Percentiles rank a stretch among this genome's conserved stretches.
phyloP scores from a whole-genome alignment of 2,329 filamentous ascomycete species.

The Colletotrichum coccodes region DNA sequence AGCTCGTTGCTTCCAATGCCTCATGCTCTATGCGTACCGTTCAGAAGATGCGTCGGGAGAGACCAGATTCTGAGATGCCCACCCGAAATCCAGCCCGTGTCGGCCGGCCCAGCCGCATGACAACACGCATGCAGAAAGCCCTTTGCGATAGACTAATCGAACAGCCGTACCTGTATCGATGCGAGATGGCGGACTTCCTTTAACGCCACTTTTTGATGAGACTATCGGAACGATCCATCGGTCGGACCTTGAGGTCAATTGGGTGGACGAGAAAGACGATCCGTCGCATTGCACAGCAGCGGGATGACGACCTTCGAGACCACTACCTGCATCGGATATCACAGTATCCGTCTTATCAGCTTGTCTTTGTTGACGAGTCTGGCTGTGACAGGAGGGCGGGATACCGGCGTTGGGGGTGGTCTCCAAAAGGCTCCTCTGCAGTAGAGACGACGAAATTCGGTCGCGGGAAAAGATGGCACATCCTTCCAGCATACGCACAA shows the following conservation, averaged over 20 bases:
- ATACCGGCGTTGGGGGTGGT: slow-evolving; percentile 45
- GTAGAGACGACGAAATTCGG: slow-evolving; percentile 37
- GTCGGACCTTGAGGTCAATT: background rate
- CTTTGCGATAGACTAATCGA: too few relatives aligned
- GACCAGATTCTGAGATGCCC: too few relatives aligned
- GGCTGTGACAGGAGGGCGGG: slow-evolving; percentile 45
- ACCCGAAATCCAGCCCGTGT: too few relatives aligned
- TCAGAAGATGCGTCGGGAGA: too few relatives aligned
- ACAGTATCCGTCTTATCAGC: slow-evolving; percentile 43
- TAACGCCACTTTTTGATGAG: background rate
- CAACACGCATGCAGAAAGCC: too few relatives aligned
- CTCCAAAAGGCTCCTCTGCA: slow-evolving; percentile 41
- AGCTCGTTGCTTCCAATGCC: background rate
- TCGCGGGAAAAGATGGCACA: slow-evolving; percentile 35
- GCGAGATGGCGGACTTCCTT: too few relatives aligned
- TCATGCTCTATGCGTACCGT: too few relatives aligned
- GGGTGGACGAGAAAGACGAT: slow-evolving; percentile 43
- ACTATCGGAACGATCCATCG: background rate
- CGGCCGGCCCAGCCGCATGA: too few relatives aligned
- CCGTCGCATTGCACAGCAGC: slow-evolving; percentile 43
- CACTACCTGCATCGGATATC: slow-evolving; percentile 46
- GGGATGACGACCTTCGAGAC: slow-evolving; percentile 45
- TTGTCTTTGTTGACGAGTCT: slow-evolving; percentile 48
- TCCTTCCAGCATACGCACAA: slow-evolving; percentile 43
- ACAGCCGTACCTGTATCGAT: too few relatives aligned